A percentile compares a stretch with the other conserved stretches of the same genome.
Conservation (phyloP, 176 grass and related monocot species). For the bread wheat (Triticum aestivum) region DNA sequence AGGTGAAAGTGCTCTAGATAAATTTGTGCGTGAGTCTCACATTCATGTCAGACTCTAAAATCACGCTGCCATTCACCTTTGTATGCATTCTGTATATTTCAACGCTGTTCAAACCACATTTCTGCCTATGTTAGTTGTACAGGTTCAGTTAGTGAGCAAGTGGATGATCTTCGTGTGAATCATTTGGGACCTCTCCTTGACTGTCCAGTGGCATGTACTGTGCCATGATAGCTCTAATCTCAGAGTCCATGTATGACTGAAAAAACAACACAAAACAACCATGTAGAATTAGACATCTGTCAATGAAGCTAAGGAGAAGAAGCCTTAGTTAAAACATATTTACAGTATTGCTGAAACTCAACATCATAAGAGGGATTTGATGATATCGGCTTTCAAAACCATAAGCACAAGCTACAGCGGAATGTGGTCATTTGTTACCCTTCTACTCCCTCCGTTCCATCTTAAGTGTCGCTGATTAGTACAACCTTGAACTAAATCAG, state of each 20-base stretch:
- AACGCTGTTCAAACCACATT: slow-evolving; percentile 1
- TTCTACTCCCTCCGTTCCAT: background rate
- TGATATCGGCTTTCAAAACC: background rate
- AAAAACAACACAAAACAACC: slow-evolving; percentile 1
- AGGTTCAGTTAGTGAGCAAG: background rate
- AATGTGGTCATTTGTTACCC: background rate
- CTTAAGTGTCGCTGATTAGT: no score
- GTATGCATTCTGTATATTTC: background rate
- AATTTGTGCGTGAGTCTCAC: slow-evolving; percentile 3
- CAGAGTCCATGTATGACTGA: slow-evolving; percentile 78
- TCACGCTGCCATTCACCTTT: slow-evolving; percentile 1
- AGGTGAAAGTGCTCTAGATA: slow-evolving; percentile 17
- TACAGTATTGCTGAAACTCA: background rate
- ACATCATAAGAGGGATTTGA: background rate
- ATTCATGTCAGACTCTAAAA: slow-evolving; percentile 15
- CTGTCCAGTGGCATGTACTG: slow-evolving; percentile 68
- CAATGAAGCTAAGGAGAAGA: background rate
- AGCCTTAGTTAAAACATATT: background rate
- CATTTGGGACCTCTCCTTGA: slow-evolving; percentile 57
- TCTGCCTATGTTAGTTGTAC: background rate
- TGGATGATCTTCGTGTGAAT: slow-evolving; percentile 37
- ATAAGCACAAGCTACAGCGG: background rate
- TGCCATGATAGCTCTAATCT: slow-evolving; percentile 73
- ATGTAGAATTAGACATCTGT: background rate
- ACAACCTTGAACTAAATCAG: no score